Conservation (phyloP, 371 early-diverging fungal species). For the Polyrhizophydium stewartii region DNA sequence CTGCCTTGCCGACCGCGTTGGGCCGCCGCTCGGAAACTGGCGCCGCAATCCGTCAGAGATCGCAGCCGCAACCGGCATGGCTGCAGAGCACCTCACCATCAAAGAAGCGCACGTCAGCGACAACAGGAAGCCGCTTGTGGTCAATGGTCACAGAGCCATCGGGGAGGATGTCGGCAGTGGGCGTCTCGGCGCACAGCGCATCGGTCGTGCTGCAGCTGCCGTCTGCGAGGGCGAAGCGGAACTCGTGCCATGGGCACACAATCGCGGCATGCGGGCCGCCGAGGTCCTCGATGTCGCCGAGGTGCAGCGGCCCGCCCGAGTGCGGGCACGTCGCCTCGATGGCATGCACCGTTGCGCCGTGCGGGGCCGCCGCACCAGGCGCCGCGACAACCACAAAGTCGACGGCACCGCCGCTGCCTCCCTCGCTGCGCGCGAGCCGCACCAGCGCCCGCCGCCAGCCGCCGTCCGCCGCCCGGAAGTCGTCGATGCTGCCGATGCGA, state of each 20-base stretch:
- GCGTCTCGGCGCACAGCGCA: neutral
- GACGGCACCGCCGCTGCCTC: neutral
- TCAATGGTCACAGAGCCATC: neutral
- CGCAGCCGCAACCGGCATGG: no score
- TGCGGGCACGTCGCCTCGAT: conserved; percentile 29
- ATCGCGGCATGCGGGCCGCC: conserved; percentile 8
- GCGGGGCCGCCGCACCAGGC: neutral
- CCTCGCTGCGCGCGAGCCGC: neutral
- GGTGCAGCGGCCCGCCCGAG: conserved; percentile 25
- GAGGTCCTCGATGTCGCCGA: conserved; percentile 23
- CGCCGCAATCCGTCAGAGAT: no score
- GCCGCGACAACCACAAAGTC: neutral
- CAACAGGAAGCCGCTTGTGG: neutral
- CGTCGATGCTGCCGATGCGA: no score
- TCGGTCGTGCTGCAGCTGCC: neutral
- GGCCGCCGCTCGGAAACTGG: no score
- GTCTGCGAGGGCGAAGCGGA: conserved; percentile 14
- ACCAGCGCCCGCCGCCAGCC: no score
- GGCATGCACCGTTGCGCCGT: no score
- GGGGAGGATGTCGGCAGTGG: neutral
- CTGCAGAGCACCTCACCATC: neutral
- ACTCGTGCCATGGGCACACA: conserved; percentile 41
- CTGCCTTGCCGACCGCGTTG: no score
- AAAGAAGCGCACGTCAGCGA: neutral
- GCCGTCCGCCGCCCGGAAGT: no score